Evolutionary conservation across 257 asterid species (phyloP).

Genomic region (Nicotiana paniculata): DNA sequence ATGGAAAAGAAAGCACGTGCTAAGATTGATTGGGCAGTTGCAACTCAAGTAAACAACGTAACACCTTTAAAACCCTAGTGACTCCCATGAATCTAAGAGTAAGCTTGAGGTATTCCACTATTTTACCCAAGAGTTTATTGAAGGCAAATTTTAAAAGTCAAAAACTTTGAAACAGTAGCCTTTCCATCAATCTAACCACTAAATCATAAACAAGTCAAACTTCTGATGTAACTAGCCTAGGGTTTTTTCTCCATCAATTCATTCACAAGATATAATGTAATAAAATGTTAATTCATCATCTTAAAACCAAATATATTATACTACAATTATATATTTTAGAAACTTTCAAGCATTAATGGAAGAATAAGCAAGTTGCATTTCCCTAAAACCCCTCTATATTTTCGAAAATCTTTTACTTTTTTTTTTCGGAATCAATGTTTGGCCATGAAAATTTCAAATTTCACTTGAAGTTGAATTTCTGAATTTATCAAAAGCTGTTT

Average conservation of each 20-base stretch:
- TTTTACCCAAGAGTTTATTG: neutral
- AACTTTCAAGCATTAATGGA: too few relatives aligned
- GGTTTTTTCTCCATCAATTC: neutral
- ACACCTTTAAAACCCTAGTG: neutral
- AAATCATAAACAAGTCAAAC: constrained; percentile 5
- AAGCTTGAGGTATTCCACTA: neutral
- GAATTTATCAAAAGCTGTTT: too few relatives aligned
- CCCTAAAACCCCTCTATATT: too few relatives aligned
- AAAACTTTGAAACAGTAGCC: neutral
- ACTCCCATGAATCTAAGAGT: constrained; percentile 9
- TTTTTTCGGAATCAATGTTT: too few relatives aligned
- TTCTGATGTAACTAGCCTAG: constrained; percentile 1
- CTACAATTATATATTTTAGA: too few relatives aligned
- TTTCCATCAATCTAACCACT: neutral
- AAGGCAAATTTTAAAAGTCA: constrained; percentile 4
- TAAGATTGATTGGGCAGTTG: neutral
- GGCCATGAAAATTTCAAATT: too few relatives aligned
- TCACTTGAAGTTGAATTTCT: too few relatives aligned
- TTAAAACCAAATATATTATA: too few relatives aligned
- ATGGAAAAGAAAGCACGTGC: neutral
- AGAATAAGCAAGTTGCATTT: too few relatives aligned
- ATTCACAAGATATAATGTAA: neutral
- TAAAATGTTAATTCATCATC: neutral
- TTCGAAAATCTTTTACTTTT: too few relatives aligned
- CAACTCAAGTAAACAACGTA: neutral